phyloP scores from a whole-genome alignment of 495 filamentous ascomycete genomes.

The Xylaria grammica region DNA sequence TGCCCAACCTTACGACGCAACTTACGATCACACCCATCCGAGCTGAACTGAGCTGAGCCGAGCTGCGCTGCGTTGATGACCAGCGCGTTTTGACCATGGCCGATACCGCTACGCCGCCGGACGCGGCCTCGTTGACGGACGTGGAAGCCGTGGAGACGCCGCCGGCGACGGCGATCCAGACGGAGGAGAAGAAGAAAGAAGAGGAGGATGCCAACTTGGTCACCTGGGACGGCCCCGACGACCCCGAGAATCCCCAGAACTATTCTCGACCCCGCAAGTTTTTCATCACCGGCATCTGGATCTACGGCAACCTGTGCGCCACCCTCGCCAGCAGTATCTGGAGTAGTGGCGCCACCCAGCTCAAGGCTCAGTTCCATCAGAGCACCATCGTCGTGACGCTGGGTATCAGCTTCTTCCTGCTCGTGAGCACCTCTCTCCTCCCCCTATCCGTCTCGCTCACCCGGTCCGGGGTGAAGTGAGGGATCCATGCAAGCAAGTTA shows the following conservation, averaged over 20 bases:
- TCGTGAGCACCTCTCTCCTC: slow-evolving; percentile 36
- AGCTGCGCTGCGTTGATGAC: background rate
- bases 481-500: slow-evolving; percentile 3
- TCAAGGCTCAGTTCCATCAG: slow-evolving; percentile 54
- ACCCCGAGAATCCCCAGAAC: slow-evolving; percentile 64
- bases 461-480: background rate
- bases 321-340: slow-evolving; percentile 63
- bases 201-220: slow-evolving; percentile 22
- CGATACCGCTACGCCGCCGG: background rate
- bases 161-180: background rate
- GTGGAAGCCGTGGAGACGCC: background rate
- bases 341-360: slow-evolving; percentile 52
- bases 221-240: slow-evolving; percentile 42
- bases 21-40: too few species aligned
- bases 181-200: slow-evolving; percentile 10
- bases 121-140: slow-evolving; percentile 4
- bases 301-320: slow-evolving; percentile 63
- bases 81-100: background rate
- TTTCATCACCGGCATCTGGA: slow-evolving; percentile 62
- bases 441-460: background rate
- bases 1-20: background rate
- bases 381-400: slow-evolving; percentile 55
- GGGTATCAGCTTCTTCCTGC: slow-evolving; percentile 59
- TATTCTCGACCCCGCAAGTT: slow-evolving; percentile 57
- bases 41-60: background rate